Evolutionary conservation across 176 grass and related monocot species (phyloP).

Genomic region (Phoenix dactylifera): DNA sequence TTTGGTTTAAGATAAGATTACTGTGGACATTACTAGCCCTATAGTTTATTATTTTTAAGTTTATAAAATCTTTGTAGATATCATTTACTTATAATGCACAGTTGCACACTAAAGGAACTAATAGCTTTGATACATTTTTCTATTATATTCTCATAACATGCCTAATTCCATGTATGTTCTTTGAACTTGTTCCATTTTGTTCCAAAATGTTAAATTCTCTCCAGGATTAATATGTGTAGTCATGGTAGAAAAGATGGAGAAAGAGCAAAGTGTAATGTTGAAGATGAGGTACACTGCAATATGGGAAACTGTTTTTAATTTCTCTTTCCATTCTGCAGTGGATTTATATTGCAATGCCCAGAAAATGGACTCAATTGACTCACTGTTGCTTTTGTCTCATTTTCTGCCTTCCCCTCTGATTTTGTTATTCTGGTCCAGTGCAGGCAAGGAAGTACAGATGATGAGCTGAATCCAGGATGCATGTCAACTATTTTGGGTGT

Average conservation of each 20-base stretch:
- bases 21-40: too few species aligned
- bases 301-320: slow-evolving; percentile 3
- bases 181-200: too few species aligned
- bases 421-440: slow-evolving; percentile 44
- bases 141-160: neutral
- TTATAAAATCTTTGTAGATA: too few species aligned
- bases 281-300: slow-evolving; percentile 17
- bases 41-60: too few species aligned
- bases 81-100: too few species aligned
- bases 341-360: neutral
- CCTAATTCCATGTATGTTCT: neutral
- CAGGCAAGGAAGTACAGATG: slow-evolving; percentile 81
- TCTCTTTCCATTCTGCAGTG: neutral
- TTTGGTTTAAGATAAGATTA: too few species aligned
- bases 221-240: slow-evolving; percentile 15
- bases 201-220: slow-evolving; percentile 4
- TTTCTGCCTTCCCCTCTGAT: slow-evolving; percentile 8
- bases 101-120: too few species aligned
- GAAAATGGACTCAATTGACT: neutral
- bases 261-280: slow-evolving; percentile 18
- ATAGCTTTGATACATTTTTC: too few species aligned
- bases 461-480: slow-evolving; percentile 79
- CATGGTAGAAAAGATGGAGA: slow-evolving; percentile 24
- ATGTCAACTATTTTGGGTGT: slow-evolving; percentile 83
- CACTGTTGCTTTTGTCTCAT: neutral